These are phyloP conservation scores for Striga asiatica DNA, from an alignment of 257 asterid genomes.

Conservation along the genomic window DNA sequence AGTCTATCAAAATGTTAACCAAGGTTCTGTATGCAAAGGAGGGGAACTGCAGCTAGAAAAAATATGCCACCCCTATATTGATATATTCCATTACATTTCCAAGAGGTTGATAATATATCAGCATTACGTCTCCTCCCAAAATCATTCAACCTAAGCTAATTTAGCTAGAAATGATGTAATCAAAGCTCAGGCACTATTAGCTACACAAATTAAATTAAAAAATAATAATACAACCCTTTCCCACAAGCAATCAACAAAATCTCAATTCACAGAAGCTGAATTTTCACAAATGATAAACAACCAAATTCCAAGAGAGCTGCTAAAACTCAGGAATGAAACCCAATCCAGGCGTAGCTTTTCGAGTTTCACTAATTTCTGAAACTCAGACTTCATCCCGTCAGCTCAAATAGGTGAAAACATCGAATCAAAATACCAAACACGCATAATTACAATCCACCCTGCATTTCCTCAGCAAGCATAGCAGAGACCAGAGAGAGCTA, in stretches of 20 bases:
- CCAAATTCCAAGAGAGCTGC: background rate
- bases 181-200: background rate
- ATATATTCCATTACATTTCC: background rate
- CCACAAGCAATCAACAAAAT: background rate
- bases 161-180: background rate
- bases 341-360: background rate
- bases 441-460: background rate
- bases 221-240: background rate
- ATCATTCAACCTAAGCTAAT: background rate
- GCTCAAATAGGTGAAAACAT: background rate
- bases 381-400: background rate
- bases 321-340: background rate
- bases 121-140: background rate
- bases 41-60: background rate
- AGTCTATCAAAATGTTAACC: too few relatives aligned
- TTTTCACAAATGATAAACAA: background rate
- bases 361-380: background rate
- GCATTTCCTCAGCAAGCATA: background rate
- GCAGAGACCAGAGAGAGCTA: background rate
- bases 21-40: background rate
- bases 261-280: background rate
- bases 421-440: conserved; percentile 1
- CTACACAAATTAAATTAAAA: background rate
- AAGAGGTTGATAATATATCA: background rate
- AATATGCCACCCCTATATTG: background rate